Evolutionary conservation across 1,284 basidiomycete genomes (phyloP), one percentile per base, ranked within the genome.

Genomic region (Exobasidium cylindrosporum): DNA sequence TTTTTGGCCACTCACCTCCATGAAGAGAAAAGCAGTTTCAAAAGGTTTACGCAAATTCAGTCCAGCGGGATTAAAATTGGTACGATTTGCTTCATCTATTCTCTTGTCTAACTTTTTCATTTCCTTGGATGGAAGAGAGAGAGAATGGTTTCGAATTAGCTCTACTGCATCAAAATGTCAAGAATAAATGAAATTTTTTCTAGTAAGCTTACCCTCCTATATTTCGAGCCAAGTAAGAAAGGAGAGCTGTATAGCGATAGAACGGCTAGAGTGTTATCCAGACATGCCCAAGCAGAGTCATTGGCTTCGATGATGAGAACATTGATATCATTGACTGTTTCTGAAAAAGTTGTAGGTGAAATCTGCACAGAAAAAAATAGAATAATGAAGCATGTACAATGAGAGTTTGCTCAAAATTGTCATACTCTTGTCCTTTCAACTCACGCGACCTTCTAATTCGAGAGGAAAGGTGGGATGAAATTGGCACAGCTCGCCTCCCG

Each of bases 21-120:
- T 63, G 81, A 89, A 94, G 68, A 93, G 82, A 78, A 91, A 92
- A 0, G 88, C 92, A 62, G 88, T 87, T 71, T 85, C 85, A 44
- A 84, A 83, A 1, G 91, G 92, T 86, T 89, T 89, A 30, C 90
- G 82, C 52, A 94, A 85, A 67, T 91, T 88, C 68, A 94, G 80
- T 1, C 91, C 92, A 3, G 83, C 87, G 1, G 89, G 88, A 75
- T 93, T 90, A 81, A 87, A 91, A 21, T 89, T 65, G 52, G 84
- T 83, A 28, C 77, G 78, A 77, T 94, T 94, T 57, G 87, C 80
- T 54, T 85, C 83, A 35, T 86, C 84, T 54, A 94, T 84, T 44
- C 86, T 82, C 21, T 79, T 68, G 55, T 84, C 81, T 43, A 94
- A 81, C 60, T 86, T 84, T n/a, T 78, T 77, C 89, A 94, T 90